Percentiles rank a stretch among this genome's conserved stretches.
These are phyloP conservation scores for Thielaviopsis euricoi DNA, from an alignment of 2,329 filamentous ascomycete species.

Conservation along the genomic window DNA sequence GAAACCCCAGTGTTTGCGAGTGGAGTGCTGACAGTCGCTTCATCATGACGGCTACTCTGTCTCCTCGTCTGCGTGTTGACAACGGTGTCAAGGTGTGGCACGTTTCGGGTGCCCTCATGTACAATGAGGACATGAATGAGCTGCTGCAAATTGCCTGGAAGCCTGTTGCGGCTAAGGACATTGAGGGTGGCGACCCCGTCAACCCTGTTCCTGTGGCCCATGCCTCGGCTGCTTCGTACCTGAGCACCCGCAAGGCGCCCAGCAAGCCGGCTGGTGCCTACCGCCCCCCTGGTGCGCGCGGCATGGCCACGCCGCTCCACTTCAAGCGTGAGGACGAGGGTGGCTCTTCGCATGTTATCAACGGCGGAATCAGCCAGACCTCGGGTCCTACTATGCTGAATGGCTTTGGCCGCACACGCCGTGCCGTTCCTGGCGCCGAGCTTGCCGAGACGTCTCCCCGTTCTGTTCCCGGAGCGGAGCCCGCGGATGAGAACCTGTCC, in stretches of 20 bases:
- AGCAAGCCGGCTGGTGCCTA: conserved; percentile 97
- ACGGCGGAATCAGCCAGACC: conserved; percentile 39
- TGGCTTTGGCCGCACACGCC: conserved; percentile 62
- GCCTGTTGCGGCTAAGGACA: conserved; percentile 47
- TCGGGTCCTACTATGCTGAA: conserved; percentile 41
- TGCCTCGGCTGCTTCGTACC: conserved; percentile 62
- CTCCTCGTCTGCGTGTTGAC: conserved; percentile 84
- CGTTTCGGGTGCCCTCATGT: conserved; percentile 74
- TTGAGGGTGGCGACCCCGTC: conserved; percentile 53
- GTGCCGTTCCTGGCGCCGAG: conserved; percentile 78
- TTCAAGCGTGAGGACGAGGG: conserved; percentile 98
- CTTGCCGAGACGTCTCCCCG: conserved; percentile 51
- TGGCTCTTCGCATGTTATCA: conserved; percentile 68
- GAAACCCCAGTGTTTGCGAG: conserved; percentile 88
- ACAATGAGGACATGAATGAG: conserved; percentile 88
- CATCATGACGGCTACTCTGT: conserved; percentile 95
- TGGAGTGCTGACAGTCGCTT: conserved; percentile 95
- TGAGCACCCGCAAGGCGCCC: conserved; percentile 79
- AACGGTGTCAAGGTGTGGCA: conserved; percentile 96
- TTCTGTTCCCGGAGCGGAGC: conserved; percentile 46
- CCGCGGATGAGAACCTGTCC: conserved; percentile 57
- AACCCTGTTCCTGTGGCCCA: conserved; percentile 62
- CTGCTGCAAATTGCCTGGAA: conserved; percentile 85
- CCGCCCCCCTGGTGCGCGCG: conserved; percentile 82
- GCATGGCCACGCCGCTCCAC: conserved; percentile 71